phyloP scores from a whole-genome alignment of 768 basidiomycete genomes.

The Pulveroboletus sp. region DNA sequence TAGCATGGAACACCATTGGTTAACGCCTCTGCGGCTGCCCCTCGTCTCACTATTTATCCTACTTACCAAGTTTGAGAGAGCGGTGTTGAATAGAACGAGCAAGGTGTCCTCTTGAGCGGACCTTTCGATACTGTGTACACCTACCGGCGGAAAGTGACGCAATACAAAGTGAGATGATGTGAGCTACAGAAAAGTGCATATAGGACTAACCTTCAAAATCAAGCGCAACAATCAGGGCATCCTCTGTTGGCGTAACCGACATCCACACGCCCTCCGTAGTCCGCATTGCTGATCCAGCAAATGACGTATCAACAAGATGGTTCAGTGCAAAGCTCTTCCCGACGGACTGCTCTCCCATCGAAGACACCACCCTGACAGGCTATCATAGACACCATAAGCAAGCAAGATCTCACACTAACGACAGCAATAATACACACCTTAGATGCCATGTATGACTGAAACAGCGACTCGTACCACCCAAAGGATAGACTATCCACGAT shows the following conservation, averaged over 20 bases:
- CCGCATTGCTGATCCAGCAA: constrained; percentile 60
- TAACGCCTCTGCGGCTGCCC: no score
- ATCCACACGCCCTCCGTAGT: constrained; percentile 68
- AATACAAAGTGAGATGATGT: no score
- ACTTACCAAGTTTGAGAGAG: constrained; percentile 56
- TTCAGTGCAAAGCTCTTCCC: constrained; percentile 57
- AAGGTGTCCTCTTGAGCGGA: constrained; percentile 61
- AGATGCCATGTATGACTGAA: constrained; percentile 56
- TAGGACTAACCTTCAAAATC: constrained; percentile 53
- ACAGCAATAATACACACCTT: constrained; percentile 41
- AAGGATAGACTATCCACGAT: constrained; percentile 55
- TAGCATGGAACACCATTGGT: no score
- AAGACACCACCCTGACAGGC: constrained; percentile 62
- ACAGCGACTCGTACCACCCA: constrained; percentile 63
- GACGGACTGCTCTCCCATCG: constrained; percentile 66
- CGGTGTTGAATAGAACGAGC: constrained; percentile 60
- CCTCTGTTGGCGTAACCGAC: constrained; percentile 57
- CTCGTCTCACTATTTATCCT: no score
- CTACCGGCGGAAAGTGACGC: no score
- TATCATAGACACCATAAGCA: no score
- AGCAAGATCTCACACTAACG: no score
- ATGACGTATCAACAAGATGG: constrained; percentile 60
- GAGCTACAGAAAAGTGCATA: constrained; percentile 2
- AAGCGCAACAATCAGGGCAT: constrained; percentile 52
- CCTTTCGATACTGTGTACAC: constrained; percentile 59